phyloP scores from a whole-genome alignment of 164 flowering plant genomes.

The Santalum album region DNA sequence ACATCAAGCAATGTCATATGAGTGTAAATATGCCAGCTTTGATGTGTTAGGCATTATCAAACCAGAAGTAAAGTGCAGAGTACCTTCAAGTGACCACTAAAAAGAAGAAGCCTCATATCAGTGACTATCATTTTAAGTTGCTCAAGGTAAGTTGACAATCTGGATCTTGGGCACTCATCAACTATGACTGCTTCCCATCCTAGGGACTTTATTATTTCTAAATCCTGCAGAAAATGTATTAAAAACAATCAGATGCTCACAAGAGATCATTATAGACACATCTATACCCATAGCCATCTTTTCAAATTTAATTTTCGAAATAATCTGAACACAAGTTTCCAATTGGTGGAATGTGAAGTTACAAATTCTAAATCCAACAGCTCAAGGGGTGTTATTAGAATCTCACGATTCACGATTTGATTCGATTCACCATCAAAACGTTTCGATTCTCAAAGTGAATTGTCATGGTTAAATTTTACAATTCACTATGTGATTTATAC shows the following conservation, averaged over 20 bases:
- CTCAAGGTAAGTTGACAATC: constrained; percentile 26
- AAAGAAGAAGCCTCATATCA: constrained; percentile 43
- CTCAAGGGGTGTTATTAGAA: too few relatives aligned
- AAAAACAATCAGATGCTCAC: not conserved
- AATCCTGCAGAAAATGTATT: constrained; percentile 44
- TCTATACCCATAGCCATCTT: too few relatives aligned
- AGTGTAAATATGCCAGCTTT: not conserved
- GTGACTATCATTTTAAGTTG: constrained; percentile 33
- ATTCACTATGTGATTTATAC: too few relatives aligned
- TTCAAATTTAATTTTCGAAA: too few relatives aligned
- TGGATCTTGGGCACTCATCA: constrained; percentile 49
- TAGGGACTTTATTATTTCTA: constrained; percentile 29
- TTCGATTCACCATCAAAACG: too few relatives aligned
- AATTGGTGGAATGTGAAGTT: too few relatives aligned
- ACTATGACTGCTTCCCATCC: constrained; percentile 58
- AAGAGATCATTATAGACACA: not conserved
- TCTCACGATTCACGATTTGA: too few relatives aligned
- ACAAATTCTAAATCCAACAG: too few relatives aligned
- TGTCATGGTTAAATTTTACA: too few relatives aligned
- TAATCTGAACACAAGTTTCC: not conserved
- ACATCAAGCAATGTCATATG: constrained; percentile 6
- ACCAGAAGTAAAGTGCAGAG: not conserved
- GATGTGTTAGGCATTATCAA: constrained; percentile 2
- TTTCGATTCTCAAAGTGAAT: too few relatives aligned
- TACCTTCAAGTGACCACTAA: constrained; percentile 48